Evolutionary conservation across 352 stramenopile genomes (phyloP).

Genomic region (Globisporangium ultimum): DNA sequence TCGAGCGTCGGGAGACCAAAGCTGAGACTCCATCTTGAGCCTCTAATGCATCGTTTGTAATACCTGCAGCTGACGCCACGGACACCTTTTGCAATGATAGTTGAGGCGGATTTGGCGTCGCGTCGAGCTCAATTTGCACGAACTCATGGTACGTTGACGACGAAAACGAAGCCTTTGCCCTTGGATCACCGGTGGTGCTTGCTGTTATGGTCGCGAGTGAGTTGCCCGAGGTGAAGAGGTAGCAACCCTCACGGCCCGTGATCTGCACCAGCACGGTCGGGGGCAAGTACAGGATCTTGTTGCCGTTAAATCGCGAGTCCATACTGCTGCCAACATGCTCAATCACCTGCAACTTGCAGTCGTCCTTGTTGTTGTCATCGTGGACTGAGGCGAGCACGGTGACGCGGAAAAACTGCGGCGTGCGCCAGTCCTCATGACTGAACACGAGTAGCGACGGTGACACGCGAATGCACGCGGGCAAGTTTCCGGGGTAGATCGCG

Average conservation of each 20-base stretch:
- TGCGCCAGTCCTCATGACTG: slow-evolving; percentile 37
- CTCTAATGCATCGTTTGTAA: too few species aligned
- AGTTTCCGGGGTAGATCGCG: slow-evolving; percentile 41
- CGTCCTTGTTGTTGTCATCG: slow-evolving; percentile 20
- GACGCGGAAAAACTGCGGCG: slow-evolving; percentile 50
- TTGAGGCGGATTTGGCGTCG: too few species aligned
- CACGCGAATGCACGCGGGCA: slow-evolving; percentile 47
- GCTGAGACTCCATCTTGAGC: too few species aligned
- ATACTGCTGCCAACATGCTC: slow-evolving; percentile 48
- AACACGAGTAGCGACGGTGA: slow-evolving; percentile 49
- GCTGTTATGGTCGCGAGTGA: not conserved
- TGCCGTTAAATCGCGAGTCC: slow-evolving; percentile 46
- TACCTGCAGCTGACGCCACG: too few species aligned
- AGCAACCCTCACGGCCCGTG: slow-evolving; percentile 36
- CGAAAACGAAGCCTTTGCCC: not conserved
- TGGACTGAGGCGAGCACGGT: slow-evolving; percentile 26
- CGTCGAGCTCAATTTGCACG: slow-evolving; percentile 27
- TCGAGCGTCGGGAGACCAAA: not conserved
- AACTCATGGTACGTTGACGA: slow-evolving; percentile 32
- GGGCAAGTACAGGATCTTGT: slow-evolving; percentile 33
- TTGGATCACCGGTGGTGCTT: not conserved
- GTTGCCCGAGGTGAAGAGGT: slow-evolving; percentile 30
- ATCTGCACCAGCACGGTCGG: slow-evolving; percentile 40
- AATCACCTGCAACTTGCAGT: slow-evolving; percentile 28
- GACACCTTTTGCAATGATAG: too few species aligned